Conservation (phyloP, 768 basidiomycete species). For the Solioccasus polychromus region DNA sequence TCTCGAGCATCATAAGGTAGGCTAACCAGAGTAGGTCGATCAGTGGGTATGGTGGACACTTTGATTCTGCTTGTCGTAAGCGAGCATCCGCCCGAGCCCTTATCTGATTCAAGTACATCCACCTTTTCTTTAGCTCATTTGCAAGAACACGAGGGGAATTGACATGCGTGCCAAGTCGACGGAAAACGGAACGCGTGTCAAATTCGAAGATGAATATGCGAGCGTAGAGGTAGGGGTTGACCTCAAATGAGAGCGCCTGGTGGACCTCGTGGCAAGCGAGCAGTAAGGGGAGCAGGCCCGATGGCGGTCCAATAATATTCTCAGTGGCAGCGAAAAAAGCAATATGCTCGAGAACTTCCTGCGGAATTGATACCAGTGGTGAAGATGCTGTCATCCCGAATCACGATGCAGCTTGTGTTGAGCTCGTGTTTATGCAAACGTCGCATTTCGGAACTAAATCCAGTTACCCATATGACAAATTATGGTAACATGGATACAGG, state of each 20-base stretch:
- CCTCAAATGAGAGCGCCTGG: constrained; percentile 44
- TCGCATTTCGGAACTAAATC: no score
- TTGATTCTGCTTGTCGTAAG: constrained; percentile 18
- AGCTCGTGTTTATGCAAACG: no score
- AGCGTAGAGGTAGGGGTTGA: constrained; percentile 71
- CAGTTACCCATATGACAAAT: no score
- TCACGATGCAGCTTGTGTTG: no score
- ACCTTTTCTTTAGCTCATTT: constrained; percentile 65
- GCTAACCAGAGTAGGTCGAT: constrained; percentile 58
- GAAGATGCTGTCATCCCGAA: no score
- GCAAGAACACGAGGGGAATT: constrained; percentile 47
- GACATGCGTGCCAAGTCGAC: constrained; percentile 45
- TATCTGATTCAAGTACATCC: constrained; percentile 53
- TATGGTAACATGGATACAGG: no score
- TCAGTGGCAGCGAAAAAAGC: constrained; percentile 61
- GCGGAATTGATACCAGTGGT: constrained; percentile 42
- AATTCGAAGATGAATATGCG: constrained; percentile 68
- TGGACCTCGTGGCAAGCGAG: constrained; percentile 47
- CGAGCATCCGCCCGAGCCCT: constrained; percentile 34
- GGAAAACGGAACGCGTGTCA: constrained; percentile 49
- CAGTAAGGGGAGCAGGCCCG: constrained; percentile 55
- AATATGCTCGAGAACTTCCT: constrained; percentile 78
- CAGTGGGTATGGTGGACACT: constrained; percentile 16
- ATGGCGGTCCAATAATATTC: constrained; percentile 56
- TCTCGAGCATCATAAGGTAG: constrained; percentile 80